Evolutionary conservation across 2,329 filamentous ascomycete species (phyloP), one percentile per base, ranked within the genome.

Genomic region (Stenocarpella maydis): DNA sequence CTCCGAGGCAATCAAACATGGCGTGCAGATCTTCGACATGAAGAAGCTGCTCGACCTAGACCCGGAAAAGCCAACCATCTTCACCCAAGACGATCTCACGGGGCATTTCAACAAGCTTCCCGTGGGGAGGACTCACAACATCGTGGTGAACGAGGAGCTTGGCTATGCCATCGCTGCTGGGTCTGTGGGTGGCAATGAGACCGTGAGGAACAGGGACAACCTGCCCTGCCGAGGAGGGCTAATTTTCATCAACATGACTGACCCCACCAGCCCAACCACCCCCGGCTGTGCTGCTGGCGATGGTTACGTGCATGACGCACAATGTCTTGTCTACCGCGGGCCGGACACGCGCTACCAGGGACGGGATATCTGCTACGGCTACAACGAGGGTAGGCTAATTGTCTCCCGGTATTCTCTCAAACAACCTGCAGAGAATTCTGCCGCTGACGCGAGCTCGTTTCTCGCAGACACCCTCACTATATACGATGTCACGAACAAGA

Each of bases 21-120:
- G 86, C 41, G 83, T 90, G 55, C 88, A 90, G 77, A 83, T 90
- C 77, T 90, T 90, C 74, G 88, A 90, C 77, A 84, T 89, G 85
- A 84, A 81, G 74, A 89, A 86, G 79, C 79, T 88, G n/a, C 79
- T 86, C 66, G 78, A 78, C 45, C 75, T 87, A 69, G 79, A 84
- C 76, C 81, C 82, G 1, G 78, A 76, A 2, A 77, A 71, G 28
- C 83, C 84, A 12, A 78, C 78, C 21, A 80, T 75, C 49, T 87
- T 86, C 76, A 81, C 77, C 64, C 77, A 76, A 47, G 79, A 78
- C 17, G 83, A 84, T 65, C 76, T 85, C 69, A 80, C 82, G 53
- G 77, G 77, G 31, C 78, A 79, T 73, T 83, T 79, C 74, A 78
- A 77, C 66, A 79, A 76, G 47, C 78, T 84, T 0, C 82, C 82